phyloP scores from a whole-genome alignment of 768 basidiomycete species.

The Gautieria morchelliformis region DNA sequence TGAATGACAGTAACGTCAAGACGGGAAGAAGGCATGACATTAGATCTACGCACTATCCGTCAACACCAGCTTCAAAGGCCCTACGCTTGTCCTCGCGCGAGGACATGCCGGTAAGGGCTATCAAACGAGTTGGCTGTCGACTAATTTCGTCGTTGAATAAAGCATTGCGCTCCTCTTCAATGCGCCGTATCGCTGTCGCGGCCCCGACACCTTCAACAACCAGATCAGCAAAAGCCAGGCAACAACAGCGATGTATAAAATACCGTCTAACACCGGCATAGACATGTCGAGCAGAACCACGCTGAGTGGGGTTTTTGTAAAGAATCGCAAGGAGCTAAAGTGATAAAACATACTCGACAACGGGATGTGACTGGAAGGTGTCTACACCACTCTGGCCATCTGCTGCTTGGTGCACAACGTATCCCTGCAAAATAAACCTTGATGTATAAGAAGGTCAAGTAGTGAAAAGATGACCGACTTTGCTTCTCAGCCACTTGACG shows the following conservation, averaged over 20 bases:
- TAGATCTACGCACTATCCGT: conserved; percentile 74
- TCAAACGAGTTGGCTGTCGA: conserved; percentile 25
- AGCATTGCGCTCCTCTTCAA: conserved; percentile 38
- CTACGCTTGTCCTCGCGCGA: conserved; percentile 85
- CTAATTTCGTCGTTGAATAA: not conserved
- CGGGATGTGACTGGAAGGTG: conserved; percentile 58
- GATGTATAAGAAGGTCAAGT: not conserved
- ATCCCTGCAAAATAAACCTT: conserved; percentile 35
- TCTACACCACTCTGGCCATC: conserved; percentile 83
- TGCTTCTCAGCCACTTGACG: conserved; percentile 59
- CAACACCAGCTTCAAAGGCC: conserved; percentile 88
- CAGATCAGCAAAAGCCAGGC: not conserved
- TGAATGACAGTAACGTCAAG: not conserved
- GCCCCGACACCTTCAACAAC: conserved; percentile 62
- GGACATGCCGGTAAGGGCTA: conserved; percentile 91
- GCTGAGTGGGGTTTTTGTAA: conserved; percentile 28
- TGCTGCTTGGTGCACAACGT: conserved; percentile 66
- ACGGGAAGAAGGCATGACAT: not conserved
- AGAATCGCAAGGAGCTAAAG: not conserved
- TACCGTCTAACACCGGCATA: conserved; percentile 90
- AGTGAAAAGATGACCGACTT: conserved; percentile 19
- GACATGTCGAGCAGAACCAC: conserved; percentile 83
- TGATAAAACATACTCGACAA: conserved; percentile 65
- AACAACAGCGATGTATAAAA: conserved; percentile 8
- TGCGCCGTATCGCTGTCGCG: conserved; percentile 68